Evolutionary conservation across 2,329 filamentous ascomycete genomes (phyloP).

Genomic region (Tolypocladium sp.): DNA sequence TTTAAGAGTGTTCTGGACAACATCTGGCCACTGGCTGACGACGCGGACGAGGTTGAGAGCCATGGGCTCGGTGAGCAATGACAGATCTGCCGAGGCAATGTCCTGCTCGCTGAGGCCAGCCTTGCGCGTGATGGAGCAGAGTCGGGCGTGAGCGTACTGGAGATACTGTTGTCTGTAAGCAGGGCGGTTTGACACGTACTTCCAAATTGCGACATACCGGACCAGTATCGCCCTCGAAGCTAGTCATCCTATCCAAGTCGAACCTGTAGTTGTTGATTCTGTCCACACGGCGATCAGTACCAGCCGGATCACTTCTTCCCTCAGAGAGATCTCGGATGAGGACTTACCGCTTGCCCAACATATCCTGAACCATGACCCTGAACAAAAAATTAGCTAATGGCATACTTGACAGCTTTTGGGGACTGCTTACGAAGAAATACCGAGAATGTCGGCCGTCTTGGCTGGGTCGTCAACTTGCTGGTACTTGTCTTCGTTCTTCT

Average conservation of each 20-base stretch:
- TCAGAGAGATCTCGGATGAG: background rate
- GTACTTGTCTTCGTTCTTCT: slow-evolving; percentile 83
- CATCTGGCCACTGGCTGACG: slow-evolving; percentile 78
- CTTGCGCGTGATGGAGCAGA: slow-evolving; percentile 54
- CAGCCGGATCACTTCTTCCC: background rate
- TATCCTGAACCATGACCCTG: slow-evolving; percentile 96
- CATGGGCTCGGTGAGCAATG: slow-evolving; percentile 61
- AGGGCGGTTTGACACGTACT: background rate
- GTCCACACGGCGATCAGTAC: slow-evolving; percentile 6
- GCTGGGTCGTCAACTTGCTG: slow-evolving; percentile 77
- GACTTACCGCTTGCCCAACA: slow-evolving; percentile 79
- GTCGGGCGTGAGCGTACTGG: slow-evolving; percentile 71
- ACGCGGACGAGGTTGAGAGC: slow-evolving; percentile 65
- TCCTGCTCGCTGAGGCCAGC: slow-evolving; percentile 45
- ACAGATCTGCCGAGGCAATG: slow-evolving; percentile 54
- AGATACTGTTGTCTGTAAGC: slow-evolving; percentile 41
- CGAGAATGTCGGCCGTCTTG: slow-evolving; percentile 74
- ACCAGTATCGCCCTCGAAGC: slow-evolving; percentile 78
- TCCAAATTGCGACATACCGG: slow-evolving; percentile 26
- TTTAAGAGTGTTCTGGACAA: slow-evolving; percentile 74
- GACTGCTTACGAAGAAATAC: slow-evolving; percentile 51
- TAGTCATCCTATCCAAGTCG: slow-evolving; percentile 74
- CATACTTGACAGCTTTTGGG: background rate
- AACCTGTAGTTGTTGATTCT: slow-evolving; percentile 61
- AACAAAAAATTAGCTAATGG: background rate